A percentile compares a stretch with the other conserved stretches of the same genome.
Conservation (phyloP, 352 stramenopile species). For the Elongisporangium senticosum region DNA sequence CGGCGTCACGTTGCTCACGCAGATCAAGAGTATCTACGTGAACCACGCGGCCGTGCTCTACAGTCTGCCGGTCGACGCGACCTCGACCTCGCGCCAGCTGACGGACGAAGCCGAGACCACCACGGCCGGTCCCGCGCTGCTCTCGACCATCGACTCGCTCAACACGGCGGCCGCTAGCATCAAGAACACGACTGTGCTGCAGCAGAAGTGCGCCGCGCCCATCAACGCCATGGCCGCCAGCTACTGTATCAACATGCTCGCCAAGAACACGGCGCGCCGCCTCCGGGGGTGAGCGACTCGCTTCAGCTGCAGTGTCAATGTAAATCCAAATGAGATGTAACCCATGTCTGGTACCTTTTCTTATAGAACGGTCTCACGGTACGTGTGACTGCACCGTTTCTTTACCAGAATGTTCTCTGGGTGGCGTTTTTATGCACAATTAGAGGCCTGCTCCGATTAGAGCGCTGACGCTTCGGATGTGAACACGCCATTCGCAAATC, state of each 20-base stretch:
- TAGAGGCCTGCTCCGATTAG: neutral
- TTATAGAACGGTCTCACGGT: neutral
- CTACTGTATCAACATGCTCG: slow-evolving; percentile 25
- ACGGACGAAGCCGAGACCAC: neutral
- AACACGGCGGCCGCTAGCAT: slow-evolving; percentile 27
- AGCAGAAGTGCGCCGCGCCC: slow-evolving; percentile 19
- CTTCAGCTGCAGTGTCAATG: no score
- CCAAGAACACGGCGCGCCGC: slow-evolving; percentile 6
- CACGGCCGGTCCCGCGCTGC: slow-evolving; percentile 1
- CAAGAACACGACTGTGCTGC: slow-evolving; percentile 28
- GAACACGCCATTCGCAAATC: slow-evolving; percentile 1
- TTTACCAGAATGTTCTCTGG: neutral
- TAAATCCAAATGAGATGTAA: no score
- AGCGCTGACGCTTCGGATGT: neutral
- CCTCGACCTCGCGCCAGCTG: slow-evolving; percentile 1
- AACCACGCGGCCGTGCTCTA: slow-evolving; percentile 21
- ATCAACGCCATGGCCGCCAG: slow-evolving; percentile 26
- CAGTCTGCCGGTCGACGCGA: slow-evolving; percentile 17
- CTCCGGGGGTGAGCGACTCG: neutral
- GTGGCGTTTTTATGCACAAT: neutral
- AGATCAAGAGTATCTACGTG: slow-evolving; percentile 32
- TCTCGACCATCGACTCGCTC: slow-evolving; percentile 26
- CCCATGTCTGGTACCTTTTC: no score
- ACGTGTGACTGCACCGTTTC: neutral
- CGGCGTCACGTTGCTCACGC: slow-evolving; percentile 35